A percentile compares a stretch with the other conserved stretches of the same genome.
Conservation (phyloP, 2,329 filamentous ascomycete genomes). For the Cyphellophora europaea region DNA sequence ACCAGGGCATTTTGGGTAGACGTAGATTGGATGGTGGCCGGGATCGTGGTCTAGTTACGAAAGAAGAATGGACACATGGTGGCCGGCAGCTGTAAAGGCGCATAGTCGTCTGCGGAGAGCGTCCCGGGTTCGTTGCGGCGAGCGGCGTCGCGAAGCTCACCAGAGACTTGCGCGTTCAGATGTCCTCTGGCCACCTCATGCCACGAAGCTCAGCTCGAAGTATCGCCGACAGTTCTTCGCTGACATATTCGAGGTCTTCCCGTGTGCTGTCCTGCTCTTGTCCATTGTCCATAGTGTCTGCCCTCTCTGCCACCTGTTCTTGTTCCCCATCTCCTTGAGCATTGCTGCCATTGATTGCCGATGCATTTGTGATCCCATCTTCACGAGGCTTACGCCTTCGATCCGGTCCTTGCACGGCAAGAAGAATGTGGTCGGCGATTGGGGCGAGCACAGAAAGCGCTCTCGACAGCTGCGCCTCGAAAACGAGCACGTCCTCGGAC, state of each 20-base stretch:
- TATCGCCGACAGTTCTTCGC: constrained; percentile 13
- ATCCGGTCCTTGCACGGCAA: constrained; percentile 18
- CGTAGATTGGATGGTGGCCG: no score
- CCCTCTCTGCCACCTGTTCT: constrained; percentile 3
- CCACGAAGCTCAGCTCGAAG: constrained; percentile 14
- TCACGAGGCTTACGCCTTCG: not conserved
- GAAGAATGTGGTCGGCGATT: constrained; percentile 17
- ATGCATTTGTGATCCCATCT: not conserved
- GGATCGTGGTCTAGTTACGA: no score
- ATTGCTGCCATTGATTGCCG: constrained; percentile 2
- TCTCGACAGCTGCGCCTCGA: constrained; percentile 18
- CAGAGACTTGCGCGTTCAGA: no score
- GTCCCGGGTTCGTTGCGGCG: no score
- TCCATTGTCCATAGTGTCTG: constrained; percentile 2
- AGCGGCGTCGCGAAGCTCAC: no score
- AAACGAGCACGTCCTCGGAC: constrained; percentile 17
- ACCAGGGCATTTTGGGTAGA: no score
- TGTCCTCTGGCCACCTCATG: constrained; percentile 19
- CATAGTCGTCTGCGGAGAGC: no score
- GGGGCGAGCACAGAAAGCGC: constrained; percentile 17
- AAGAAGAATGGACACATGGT: no score
- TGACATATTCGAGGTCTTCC: constrained; percentile 16
- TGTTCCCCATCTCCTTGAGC: constrained; percentile 1
- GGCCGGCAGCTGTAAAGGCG: no score
- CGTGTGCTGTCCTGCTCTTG: constrained; percentile 11